Base-by-base conservation (phyloP, 176 grass and related monocot genomes). In the Eragrostis curvula region DNA sequence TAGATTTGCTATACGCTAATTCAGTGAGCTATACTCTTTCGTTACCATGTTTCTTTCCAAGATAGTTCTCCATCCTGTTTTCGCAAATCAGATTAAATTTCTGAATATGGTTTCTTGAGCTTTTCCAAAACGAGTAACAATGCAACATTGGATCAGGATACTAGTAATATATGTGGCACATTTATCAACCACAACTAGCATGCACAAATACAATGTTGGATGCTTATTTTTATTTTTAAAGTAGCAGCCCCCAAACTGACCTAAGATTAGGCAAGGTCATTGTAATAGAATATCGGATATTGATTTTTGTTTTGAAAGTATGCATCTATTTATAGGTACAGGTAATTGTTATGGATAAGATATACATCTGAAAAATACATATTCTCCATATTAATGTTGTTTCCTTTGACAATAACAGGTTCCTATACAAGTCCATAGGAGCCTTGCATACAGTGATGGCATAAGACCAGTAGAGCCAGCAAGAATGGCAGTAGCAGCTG, bases 391-490 rank as follows among this genome's bases (percentile, higher is more conserved):
- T 48, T 85, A 28, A 88, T 75, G 12, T 52, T 8, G 18, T 30
- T 66, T 61, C 16, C 23, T 25, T 69, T 66, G 51, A 24, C 44
- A 65, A 30, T 3, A 86, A 79, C 74, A 97, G 92, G 95, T 93
- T 60, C 92, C 92, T 17, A 86, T 98, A 89, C 95, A 98, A 92
- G 95, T 98, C 30, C 91, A 93, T 77, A 89, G 63, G 74, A 89
- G 87, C 23, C 92, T 98, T 85, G 92, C 91, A 87, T 89, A 89
- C 52, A 92, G 84, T 68, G 92, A 98, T 79, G 95, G 92, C 51
- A 98, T 98, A 85, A 92, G 92, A 87, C 75, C 88, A 16, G 81
- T 98, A 10, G 88, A 88, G 53, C 86, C 90, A 21, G 84, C 81
- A 81, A 93, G 82, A 79, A 79, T 89, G 55, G 32, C 63, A 5